A percentile compares a stretch with the other conserved stretches of the same genome.
Conservation (phyloP, 371 early-diverging fungal genomes). For the Rhizopus sp. region DNA sequence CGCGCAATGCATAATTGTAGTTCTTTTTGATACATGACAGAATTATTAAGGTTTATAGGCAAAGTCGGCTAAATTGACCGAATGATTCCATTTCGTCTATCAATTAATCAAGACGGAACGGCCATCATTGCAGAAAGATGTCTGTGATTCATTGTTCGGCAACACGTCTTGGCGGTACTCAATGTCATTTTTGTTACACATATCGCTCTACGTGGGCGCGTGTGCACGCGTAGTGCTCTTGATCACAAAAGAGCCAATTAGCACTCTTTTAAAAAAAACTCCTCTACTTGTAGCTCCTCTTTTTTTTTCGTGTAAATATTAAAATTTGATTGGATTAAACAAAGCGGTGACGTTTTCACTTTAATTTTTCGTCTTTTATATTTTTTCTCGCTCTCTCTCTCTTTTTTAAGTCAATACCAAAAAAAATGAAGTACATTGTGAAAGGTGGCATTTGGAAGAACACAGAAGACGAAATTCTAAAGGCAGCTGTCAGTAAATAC, state of each 20-base stretch:
- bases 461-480: conserved; percentile 97
- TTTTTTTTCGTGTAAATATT: neutral
- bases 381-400: conserved; percentile 1
- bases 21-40: too few relatives aligned
- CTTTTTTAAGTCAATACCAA: conserved; percentile 6
- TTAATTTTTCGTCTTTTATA: neutral
- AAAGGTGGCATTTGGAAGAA: conserved; percentile 89
- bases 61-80: too few relatives aligned
- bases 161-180: too few relatives aligned
- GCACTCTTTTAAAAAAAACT: neutral
- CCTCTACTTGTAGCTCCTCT: neutral
- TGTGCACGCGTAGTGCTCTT: neutral
- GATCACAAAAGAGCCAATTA: neutral
- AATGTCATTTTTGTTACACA: too few relatives aligned
- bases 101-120: too few relatives aligned
- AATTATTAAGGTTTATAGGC: too few relatives aligned
- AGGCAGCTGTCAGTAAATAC: conserved; percentile 97
- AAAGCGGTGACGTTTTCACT: conserved; percentile 5
- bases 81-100: too few relatives aligned
- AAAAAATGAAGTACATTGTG: conserved; percentile 42
- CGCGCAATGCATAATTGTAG: too few relatives aligned
- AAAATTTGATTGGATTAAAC: neutral
- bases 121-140: too few relatives aligned
- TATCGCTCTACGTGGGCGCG: too few relatives aligned
- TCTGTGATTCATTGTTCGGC: too few relatives aligned